A percentile compares a stretch with the other conserved stretches of the same genome.
phyloP scores from a whole-genome alignment of 2,329 filamentous ascomycete genomes.

The Claviceps pusilla region DNA sequence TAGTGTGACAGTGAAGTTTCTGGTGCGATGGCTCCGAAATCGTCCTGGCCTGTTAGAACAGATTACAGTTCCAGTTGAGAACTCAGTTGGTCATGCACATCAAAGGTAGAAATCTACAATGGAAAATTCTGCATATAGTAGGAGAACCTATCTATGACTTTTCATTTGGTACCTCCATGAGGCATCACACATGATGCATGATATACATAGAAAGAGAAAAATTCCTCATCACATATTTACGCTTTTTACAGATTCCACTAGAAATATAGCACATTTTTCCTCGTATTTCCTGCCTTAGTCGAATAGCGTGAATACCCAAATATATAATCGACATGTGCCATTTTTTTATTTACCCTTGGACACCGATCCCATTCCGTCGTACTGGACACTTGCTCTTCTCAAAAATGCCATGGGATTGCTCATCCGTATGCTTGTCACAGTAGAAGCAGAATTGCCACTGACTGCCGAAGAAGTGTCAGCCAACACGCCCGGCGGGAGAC shows the following conservation, averaged over 20 bases:
- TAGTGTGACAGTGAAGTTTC: background rate
- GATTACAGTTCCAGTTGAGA: too few relatives aligned
- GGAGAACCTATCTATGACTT: background rate
- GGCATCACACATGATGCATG: too few relatives aligned
- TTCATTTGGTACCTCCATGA: too few relatives aligned
- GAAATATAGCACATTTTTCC: background rate
- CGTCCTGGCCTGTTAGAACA: too few relatives aligned
- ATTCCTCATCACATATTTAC: background rate
- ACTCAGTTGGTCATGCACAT: too few relatives aligned
- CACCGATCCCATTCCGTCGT: conserved; percentile 16
- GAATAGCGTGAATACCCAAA: background rate
- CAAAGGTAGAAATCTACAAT: too few relatives aligned
- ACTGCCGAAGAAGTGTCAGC: conserved; percentile 6
- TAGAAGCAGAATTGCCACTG: conserved; percentile 10
- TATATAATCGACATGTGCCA: background rate
- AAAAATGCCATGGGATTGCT: conserved; percentile 33
- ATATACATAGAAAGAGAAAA: too few relatives aligned
- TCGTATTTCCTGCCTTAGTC: background rate
- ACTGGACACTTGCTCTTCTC: conserved; percentile 34
- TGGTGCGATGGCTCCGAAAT: too few relatives aligned
- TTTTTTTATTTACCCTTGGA: conserved; percentile 7
- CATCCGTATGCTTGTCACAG: conserved; percentile 19
- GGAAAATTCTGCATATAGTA: too few relatives aligned
- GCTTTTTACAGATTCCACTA: background rate
- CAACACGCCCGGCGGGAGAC: conserved; percentile 41